A percentile compares a stretch with the other conserved stretches of the same genome.
Conservation (phyloP, 2,329 filamentous ascomycete species). For the Monilinia fructicola region DNA sequence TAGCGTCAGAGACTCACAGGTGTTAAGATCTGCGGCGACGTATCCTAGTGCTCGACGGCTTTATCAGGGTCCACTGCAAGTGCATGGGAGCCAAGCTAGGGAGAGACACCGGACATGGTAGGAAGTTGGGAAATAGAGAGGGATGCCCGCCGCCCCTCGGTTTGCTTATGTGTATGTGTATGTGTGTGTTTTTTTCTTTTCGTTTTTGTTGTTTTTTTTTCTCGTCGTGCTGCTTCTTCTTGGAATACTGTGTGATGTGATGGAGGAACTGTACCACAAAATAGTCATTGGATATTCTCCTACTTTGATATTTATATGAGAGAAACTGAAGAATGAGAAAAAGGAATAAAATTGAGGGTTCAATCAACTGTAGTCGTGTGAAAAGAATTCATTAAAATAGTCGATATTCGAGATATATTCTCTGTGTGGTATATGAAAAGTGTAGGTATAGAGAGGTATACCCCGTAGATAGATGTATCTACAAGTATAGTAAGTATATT, state of each 20-base stretch:
- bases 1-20: slow-evolving; percentile 15
- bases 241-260: neutral
- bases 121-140: neutral
- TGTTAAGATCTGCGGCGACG: slow-evolving; percentile 18
- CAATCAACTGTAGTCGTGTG: neutral
- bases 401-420: too few relatives aligned
- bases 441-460: too few relatives aligned
- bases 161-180: neutral
- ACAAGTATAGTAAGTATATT: too few relatives aligned
- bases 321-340: neutral
- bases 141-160: slow-evolving; percentile 9
- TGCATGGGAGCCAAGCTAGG: slow-evolving; percentile 13
- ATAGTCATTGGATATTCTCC: too few relatives aligned
- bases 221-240: neutral
- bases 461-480: too few relatives aligned
- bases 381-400: too few relatives aligned
- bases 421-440: neutral
- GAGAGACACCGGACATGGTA: slow-evolving; percentile 10
- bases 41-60: slow-evolving; percentile 18
- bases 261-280: too few relatives aligned
- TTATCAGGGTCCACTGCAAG: slow-evolving; percentile 18
- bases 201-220: neutral
- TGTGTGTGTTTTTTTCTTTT: too few relatives aligned
- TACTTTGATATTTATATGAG: too few relatives aligned
- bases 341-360: neutral